Percentiles rank a stretch among this genome's conserved stretches.
Evolutionary conservation across 2,329 filamentous ascomycete genomes (phyloP).

Genomic region (Madurella fahalii): DNA sequence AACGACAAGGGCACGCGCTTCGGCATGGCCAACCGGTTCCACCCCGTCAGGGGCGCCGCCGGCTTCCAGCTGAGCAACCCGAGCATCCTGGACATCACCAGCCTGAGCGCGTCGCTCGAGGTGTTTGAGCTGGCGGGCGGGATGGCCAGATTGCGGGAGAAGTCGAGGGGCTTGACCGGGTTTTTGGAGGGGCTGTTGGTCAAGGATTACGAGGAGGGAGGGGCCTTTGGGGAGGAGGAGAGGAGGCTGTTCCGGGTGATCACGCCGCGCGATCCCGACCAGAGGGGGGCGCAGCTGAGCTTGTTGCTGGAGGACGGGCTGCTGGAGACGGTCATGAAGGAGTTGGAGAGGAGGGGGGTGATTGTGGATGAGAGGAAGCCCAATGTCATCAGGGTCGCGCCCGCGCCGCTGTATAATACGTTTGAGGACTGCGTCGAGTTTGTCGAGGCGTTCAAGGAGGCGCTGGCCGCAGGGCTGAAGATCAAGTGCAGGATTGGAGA

Average conservation of each 20-base stretch:
- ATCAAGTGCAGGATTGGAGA: neutral
- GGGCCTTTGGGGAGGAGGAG: slow-evolving; percentile 34
- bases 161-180: slow-evolving; percentile 61
- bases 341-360: slow-evolving; percentile 57
- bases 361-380: slow-evolving; percentile 72
- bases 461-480: slow-evolving; percentile 17
- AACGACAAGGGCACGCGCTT: slow-evolving; percentile 66
- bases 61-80: slow-evolving; percentile 77
- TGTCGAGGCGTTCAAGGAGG: slow-evolving; percentile 36
- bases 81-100: slow-evolving; percentile 67
- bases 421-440: slow-evolving; percentile 63
- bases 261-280: slow-evolving; percentile 59
- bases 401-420: slow-evolving; percentile 70
- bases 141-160: slow-evolving; percentile 59
- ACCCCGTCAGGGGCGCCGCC: slow-evolving; percentile 66
- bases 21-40: slow-evolving; percentile 70
- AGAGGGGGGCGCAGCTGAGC: slow-evolving; percentile 71
- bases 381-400: slow-evolving; percentile 70
- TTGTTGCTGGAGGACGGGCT: slow-evolving; percentile 57
- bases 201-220: neutral
- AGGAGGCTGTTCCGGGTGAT: slow-evolving; percentile 51
- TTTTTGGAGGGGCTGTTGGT: slow-evolving; percentile 61
- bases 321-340: slow-evolving; percentile 58
- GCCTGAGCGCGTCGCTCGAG: slow-evolving; percentile 63
- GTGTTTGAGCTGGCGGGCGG: slow-evolving; percentile 63